Conservation (phyloP, 2,329 filamentous ascomycete genomes). For the Colletotrichum cordylinicola region DNA sequence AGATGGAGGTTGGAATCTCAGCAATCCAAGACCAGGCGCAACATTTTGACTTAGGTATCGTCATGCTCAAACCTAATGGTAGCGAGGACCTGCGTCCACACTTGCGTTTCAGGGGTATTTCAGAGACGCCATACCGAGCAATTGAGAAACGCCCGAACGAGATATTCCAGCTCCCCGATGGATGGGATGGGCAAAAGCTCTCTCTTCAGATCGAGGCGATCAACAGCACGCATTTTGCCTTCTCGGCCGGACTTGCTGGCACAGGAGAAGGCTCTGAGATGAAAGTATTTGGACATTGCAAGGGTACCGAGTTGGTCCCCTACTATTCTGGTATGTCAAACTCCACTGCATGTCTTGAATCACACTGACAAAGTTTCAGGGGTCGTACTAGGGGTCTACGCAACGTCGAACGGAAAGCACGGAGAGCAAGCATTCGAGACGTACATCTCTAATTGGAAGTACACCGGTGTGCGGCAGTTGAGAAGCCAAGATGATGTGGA, state of each 20-base stretch:
- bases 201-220: conserved; percentile 11
- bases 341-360: fast-evolving
- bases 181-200: conserved; percentile 9
- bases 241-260: conserved; percentile 1
- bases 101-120: conserved; percentile 24
- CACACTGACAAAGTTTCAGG: neutral
- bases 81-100: neutral
- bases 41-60: conserved; percentile 53
- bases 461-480: neutral
- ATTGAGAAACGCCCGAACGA: neutral
- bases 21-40: conserved; percentile 60
- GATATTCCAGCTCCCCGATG: neutral
- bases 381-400: conserved; percentile 5
- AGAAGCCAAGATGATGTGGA: conserved; percentile 7
- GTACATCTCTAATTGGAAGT: conserved; percentile 14
- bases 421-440: conserved; percentile 22
- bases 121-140: conserved; percentile 18
- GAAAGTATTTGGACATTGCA: conserved; percentile 16
- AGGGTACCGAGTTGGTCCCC: conserved; percentile 17
- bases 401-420: conserved; percentile 20
- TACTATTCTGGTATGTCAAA: conserved; percentile 21
- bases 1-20: conserved; percentile 58
- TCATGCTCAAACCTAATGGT: conserved; percentile 30
- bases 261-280: neutral
- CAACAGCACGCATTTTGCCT: conserved; percentile 19